Percentiles rank a stretch among this genome's conserved stretches.
These are phyloP conservation scores for Avena eriantha DNA, from an alignment of 176 grass and related monocot species.

Conservation along the genomic window DNA sequence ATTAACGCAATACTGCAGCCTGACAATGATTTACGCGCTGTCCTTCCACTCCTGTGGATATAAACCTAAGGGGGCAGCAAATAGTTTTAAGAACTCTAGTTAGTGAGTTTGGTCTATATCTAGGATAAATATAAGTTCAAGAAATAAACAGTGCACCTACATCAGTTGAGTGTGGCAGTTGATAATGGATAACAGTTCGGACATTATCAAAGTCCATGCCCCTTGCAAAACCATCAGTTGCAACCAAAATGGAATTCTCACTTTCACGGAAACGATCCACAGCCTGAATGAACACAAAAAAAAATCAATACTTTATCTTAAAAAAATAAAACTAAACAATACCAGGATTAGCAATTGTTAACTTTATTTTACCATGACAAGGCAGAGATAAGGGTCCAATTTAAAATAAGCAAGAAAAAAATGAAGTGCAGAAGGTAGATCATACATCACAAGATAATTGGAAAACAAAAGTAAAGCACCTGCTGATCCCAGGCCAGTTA, in stretches of 20 bases:
- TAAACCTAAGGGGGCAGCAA: slow-evolving; percentile 68
- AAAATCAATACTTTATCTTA: slow-evolving; percentile 21
- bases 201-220: slow-evolving; percentile 92
- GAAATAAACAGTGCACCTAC: slow-evolving; percentile 52
- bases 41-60: slow-evolving; percentile 97
- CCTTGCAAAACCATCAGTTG: slow-evolving; percentile 90
- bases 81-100: slow-evolving; percentile 27
- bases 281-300: slow-evolving; percentile 55
- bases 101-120: slow-evolving; percentile 24
- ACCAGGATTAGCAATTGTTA: not conserved
- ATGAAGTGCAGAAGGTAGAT: not conserved
- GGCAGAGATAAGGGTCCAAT: not conserved
- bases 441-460: not conserved
- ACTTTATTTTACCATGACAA: not conserved
- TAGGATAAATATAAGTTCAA: not conserved
- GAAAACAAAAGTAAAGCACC: slow-evolving; percentile 17
- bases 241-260: slow-evolving; percentile 72
- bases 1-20: slow-evolving; percentile 91
- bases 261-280: slow-evolving; percentile 89
- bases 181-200: slow-evolving; percentile 92
- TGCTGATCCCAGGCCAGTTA: not conserved
- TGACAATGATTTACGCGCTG: slow-evolving; percentile 75
- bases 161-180: slow-evolving; percentile 89
- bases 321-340: slow-evolving; percentile 21
- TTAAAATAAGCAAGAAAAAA: slow-evolving; percentile 15